Evolutionary conservation across 2,329 filamentous ascomycete genomes (phyloP), one percentile per base, ranked within the genome.

Genomic region (Aspergillus intermedius): DNA sequence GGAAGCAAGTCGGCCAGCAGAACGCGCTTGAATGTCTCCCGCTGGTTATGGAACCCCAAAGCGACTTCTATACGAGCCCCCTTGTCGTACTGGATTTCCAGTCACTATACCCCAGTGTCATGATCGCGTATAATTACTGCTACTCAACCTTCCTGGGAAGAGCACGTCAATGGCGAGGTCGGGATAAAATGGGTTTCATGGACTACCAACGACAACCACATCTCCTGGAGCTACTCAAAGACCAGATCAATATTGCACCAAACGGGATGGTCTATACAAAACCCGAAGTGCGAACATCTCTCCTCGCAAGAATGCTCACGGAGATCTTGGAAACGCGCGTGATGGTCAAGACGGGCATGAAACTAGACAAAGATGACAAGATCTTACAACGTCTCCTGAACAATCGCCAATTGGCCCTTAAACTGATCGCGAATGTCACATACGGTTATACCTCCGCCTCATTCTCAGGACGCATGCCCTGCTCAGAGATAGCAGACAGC

Each of bases 71-170:
- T 69, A 89, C 77, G 49, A 93, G 88, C 53, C 93, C 93, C 0
- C 66, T 98, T 0, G 65, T 98, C 3, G 93, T 98, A 0, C 76
- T 98, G 5, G 93, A 98, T 68, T 98, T 98, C 54, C 91, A 97
- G 63, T 95, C 89, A 51, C 73, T 98, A 43, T 98, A 98, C 57
- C 93, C 93, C 0, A 96, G 91, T 67, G 85, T 97, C 51, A 96
- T 98, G 90, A 97, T 98, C 63, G 93, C 93, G 0, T 97, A 98
- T 74, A 98, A 98, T 62, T 93, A 96, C 64, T 98, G 93, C 72
- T 98, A 98, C 64, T 97, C 93, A 0, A 98, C 93, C 0, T 98
- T 91, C 58, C 77, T 97, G 0, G 93, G 93, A 0, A 82, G 93
- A 25, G 83, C 95, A 35, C 81, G 83, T 23, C 82, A 83, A 58